These are phyloP conservation scores for Ganoderma resinaceum DNA, from an alignment of 1,284 basidiomycete genomes.

Conservation along the genomic window DNA sequence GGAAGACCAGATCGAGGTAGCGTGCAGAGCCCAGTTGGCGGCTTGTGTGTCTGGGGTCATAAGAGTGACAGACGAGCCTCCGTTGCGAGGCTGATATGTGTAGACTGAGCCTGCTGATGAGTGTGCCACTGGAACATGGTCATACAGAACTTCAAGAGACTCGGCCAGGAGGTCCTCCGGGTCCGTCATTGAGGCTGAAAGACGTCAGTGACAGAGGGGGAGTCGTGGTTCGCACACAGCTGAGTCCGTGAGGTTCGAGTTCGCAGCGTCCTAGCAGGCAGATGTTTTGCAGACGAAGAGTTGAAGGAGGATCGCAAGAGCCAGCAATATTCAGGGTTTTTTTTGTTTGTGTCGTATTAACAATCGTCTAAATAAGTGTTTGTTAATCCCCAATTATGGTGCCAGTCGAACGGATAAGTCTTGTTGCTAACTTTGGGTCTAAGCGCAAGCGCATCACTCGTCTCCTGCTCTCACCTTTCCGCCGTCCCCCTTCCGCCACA, in stretches of 20 bases:
- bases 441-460: neutral
- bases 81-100: conserved; percentile 31
- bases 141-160: conserved; percentile 67
- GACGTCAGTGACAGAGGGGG: neutral
- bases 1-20: conserved; percentile 76
- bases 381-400: neutral
- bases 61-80: conserved; percentile 44
- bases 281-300: neutral
- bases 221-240: too few relatives aligned
- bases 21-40: conserved; percentile 76
- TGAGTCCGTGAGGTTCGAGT: neutral
- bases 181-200: conserved; percentile 37
- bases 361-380: neutral
- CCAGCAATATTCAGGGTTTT: neutral
- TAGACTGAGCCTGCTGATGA: conserved; percentile 57
- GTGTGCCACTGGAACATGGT: conserved; percentile 63
- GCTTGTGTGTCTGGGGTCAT: conserved; percentile 68
- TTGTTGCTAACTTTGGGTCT: neutral
- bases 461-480: neutral
- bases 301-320: neutral
- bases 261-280: too few relatives aligned
- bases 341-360: neutral
- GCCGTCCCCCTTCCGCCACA: neutral
- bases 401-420: neutral
- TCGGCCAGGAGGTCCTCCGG: conserved; percentile 71